Percentiles rank a stretch among this genome's conserved stretches.
phyloP scores from a whole-genome alignment of 208 protist species.

The Naegleria gruberi region DNA sequence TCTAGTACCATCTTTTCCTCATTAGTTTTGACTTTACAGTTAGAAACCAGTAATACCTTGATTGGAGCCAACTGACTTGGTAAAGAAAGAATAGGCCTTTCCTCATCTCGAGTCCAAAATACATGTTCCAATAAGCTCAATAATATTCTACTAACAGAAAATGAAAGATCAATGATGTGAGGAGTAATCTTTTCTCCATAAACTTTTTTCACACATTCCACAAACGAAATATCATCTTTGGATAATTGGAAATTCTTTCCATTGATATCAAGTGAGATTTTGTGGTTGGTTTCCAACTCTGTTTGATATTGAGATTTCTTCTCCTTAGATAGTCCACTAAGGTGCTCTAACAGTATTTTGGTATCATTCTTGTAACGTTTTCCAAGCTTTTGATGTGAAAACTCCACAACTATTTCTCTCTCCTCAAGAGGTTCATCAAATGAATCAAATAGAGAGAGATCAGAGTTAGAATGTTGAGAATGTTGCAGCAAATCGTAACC shows the following conservation, averaged over 20 bases:
- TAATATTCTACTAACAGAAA: conserved; percentile 96
- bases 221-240: conserved; percentile 70
- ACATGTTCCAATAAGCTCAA: conserved; percentile 92
- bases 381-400: conserved; percentile 76
- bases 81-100: too few species aligned
- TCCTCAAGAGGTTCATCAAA: conserved; percentile 66
- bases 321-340: conserved; percentile 58
- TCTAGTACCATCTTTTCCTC: too few species aligned
- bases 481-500: conserved; percentile 93
- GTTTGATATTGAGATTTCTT: conserved; percentile 52
- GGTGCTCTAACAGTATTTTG: conserved; percentile 60
- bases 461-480: conserved; percentile 67
- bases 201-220: conserved; percentile 72
- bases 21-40: too few species aligned
- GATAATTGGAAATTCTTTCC: conserved; percentile 58
- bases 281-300: conserved; percentile 44
- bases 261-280: conserved; percentile 36
- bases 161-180: conserved; percentile 98
- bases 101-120: conserved; percentile 83
- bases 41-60: too few species aligned
- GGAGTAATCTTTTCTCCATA: conserved; percentile 77
- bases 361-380: conserved; percentile 78
- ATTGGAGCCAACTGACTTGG: too few species aligned
- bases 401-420: conserved; percentile 61
- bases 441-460: conserved; percentile 75